phyloP scores from a whole-genome alignment of 1,139 yeast genomes.

The Candida dubliniensis region DNA sequence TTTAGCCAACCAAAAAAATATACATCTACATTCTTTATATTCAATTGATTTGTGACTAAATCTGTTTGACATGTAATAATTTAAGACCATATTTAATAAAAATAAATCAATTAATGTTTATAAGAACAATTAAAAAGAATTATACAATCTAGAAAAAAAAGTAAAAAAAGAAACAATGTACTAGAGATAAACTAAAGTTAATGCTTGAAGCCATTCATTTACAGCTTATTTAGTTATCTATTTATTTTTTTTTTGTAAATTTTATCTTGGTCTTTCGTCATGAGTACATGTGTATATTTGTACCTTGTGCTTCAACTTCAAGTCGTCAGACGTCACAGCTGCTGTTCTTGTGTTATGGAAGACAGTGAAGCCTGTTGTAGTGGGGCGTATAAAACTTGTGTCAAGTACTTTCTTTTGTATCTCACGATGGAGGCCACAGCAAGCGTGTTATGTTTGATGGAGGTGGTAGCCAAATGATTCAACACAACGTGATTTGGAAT shows the following conservation, averaged over 20 bases:
- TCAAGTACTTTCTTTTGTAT: constrained; percentile 48
- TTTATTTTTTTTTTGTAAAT: too few species aligned
- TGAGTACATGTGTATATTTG: not conserved
- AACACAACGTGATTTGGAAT: constrained; percentile 51
- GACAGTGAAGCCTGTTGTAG: constrained; percentile 29
- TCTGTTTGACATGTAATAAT: too few species aligned
- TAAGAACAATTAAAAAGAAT: not conserved
- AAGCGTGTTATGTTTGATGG: constrained; percentile 49
- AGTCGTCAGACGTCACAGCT: constrained; percentile 1
- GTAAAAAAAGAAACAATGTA: not conserved
- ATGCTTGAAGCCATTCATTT: too few species aligned
- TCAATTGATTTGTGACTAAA: too few species aligned
- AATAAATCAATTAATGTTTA: too few species aligned
- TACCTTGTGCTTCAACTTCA: not conserved
- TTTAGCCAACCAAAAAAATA: not conserved
- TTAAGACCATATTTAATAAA: too few species aligned
- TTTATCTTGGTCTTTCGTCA: not conserved
- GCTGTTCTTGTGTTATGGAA: not conserved
- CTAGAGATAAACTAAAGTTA: too few species aligned
- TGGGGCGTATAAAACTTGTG: constrained; percentile 52
- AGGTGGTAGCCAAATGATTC: constrained; percentile 48
- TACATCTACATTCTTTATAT: not conserved
- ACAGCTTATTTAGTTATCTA: too few species aligned
- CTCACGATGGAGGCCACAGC: constrained; percentile 51
- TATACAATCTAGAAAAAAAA: not conserved